phyloP scores from a whole-genome alignment of 352 stramenopile genomes.

The Globisporangium paroecandrum region DNA sequence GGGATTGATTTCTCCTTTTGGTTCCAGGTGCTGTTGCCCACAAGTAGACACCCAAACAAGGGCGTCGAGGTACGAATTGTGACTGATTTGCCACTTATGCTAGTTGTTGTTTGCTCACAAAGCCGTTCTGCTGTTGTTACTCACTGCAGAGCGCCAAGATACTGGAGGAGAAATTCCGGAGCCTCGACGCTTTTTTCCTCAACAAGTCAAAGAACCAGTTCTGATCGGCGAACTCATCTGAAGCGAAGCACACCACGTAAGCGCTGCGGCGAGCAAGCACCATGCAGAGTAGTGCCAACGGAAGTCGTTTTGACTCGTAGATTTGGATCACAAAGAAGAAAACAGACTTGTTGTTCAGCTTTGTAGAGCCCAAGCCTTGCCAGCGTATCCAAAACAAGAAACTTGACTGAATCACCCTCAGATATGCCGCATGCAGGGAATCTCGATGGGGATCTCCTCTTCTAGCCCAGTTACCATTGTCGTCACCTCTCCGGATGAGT shows the following conservation, averaged over 20 bases:
- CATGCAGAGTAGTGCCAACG: background rate
- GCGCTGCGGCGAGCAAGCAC: background rate
- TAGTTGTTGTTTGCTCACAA: background rate
- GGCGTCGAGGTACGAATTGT: constrained; percentile 15
- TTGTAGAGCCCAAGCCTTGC: background rate
- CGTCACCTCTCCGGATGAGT: too few species aligned
- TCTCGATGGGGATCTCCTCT: background rate
- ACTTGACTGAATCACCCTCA: background rate
- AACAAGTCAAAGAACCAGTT: background rate
- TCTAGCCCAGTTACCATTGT: background rate
- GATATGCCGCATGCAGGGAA: background rate
- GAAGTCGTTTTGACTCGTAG: background rate
- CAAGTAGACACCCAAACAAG: background rate
- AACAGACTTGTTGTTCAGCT: background rate
- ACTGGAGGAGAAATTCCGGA: constrained; percentile 18
- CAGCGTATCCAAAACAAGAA: background rate
- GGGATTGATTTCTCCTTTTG: constrained; percentile 25
- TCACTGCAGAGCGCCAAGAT: constrained; percentile 5
- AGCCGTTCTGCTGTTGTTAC: background rate
- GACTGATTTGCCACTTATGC: background rate
- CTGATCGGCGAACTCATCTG: background rate
- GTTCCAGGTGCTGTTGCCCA: constrained; percentile 28
- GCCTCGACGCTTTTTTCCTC: constrained; percentile 14
- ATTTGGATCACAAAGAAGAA: background rate
- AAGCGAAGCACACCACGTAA: background rate